These are phyloP conservation scores for Populus hybrid DNA, from an alignment of 441 rosid genomes.

Conservation along the genomic window DNA sequence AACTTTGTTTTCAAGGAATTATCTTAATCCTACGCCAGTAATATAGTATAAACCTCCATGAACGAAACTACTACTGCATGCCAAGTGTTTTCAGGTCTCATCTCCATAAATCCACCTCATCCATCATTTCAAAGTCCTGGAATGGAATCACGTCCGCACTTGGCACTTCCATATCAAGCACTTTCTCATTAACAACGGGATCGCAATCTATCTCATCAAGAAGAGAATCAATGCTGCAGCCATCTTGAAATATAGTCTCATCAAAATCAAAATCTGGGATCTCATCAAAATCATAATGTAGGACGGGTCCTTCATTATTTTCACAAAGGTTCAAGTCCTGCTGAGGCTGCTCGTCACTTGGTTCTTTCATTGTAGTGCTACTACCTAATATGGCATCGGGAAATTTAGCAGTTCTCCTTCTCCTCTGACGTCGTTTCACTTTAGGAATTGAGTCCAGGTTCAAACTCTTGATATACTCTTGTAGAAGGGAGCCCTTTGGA, in stretches of 20 bases:
- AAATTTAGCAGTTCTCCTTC: constrained; percentile 13
- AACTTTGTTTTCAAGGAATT: neutral
- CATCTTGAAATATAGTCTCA: constrained; percentile 61
- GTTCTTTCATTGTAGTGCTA: constrained; percentile 10
- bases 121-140: constrained; percentile 30
- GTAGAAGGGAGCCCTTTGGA: constrained; percentile 71
- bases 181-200: constrained; percentile 19
- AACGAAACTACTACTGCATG: neutral
- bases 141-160: constrained; percentile 12
- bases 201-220: constrained; percentile 52
- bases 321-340: constrained; percentile 9
- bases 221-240: constrained; percentile 67
- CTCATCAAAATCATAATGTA: constrained; percentile 37
- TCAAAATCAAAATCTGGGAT: constrained; percentile 62
- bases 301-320: constrained; percentile 18
- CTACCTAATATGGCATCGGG: neutral
- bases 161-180: constrained; percentile 19
- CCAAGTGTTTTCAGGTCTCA: constrained; percentile 36
- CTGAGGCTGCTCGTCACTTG: constrained; percentile 1
- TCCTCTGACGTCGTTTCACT: constrained; percentile 17
- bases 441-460: constrained; percentile 38
- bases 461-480: constrained; percentile 91
- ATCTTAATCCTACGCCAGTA: neutral
- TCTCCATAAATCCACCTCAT: constrained; percentile 64
- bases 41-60: neutral